phyloP scores from a whole-genome alignment of 441 rosid genomes.

The Pelargonium myrrhifolium region DNA sequence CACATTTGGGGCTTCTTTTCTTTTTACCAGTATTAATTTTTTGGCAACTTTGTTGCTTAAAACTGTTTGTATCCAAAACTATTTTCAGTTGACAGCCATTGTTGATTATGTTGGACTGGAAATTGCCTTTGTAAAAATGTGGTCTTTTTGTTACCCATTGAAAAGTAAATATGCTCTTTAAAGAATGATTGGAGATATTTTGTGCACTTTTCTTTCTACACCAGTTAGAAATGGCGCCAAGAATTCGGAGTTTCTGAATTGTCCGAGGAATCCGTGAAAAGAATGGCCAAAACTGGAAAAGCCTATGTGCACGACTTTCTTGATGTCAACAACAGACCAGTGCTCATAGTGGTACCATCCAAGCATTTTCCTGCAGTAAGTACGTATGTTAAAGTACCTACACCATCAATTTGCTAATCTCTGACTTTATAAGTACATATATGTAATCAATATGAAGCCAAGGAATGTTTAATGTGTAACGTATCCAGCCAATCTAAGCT shows the following conservation, averaged over 20 bases:
- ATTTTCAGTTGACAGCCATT: background rate
- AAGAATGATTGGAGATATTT: background rate
- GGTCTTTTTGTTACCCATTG: background rate
- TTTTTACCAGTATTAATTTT: no score
- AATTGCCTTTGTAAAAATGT: background rate
- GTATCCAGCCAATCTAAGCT: background rate
- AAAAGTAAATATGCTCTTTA: background rate
- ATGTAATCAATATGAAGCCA: background rate
- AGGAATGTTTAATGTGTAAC: background rate
- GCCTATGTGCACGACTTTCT: slow-evolving; percentile 63
- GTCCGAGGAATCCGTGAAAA: slow-evolving; percentile 55
- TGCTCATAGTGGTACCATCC: slow-evolving; percentile 73
- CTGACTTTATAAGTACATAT: background rate
- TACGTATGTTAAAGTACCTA: slow-evolving; percentile 12
- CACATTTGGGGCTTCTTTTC: background rate
- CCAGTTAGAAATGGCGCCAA: slow-evolving; percentile 70
- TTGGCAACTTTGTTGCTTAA: no score
- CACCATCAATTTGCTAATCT: background rate
- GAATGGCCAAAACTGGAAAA: slow-evolving; percentile 67
- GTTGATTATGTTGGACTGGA: background rate
- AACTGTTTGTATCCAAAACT: background rate
- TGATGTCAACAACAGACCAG: slow-evolving; percentile 62
- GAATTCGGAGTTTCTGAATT: slow-evolving; percentile 64
- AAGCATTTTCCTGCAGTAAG: slow-evolving; percentile 76
- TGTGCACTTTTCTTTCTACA: slow-evolving; percentile 28